These are phyloP conservation scores for Penicillium sp. DNA, from an alignment of 2,329 filamentous ascomycete species.

Conservation along the genomic window DNA sequence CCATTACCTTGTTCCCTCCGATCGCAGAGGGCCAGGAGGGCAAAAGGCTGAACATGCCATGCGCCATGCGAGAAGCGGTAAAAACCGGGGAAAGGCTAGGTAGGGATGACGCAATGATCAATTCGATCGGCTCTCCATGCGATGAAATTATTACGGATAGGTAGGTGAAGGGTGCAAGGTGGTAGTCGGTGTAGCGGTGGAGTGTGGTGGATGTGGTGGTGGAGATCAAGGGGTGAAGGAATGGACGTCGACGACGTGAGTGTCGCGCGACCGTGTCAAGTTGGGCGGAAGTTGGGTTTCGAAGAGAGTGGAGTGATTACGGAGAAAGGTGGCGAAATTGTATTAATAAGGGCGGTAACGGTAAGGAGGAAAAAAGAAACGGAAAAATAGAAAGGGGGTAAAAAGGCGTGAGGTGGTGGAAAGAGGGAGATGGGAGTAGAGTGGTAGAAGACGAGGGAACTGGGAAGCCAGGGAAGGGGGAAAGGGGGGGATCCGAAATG, in stretches of 20 bases:
- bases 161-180: not conserved
- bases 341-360: constrained; percentile 16
- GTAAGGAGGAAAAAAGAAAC: not conserved
- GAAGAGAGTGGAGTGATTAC: constrained; percentile 11
- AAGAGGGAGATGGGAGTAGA: not conserved
- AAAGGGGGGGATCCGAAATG: constrained; percentile 1
- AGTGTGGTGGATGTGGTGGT: constrained; percentile 1
- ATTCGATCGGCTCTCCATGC: not conserved
- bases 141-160: not conserved
- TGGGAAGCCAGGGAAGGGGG: constrained; percentile 4
- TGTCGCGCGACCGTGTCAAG: constrained; percentile 24
- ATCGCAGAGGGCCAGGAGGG: constrained; percentile 47
- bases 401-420: not conserved
- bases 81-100: constrained; percentile 9
- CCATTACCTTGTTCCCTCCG: constrained; percentile 47
- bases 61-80: constrained; percentile 43
- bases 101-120: not conserved
- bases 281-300: not conserved
- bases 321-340: constrained; percentile 25
- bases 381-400: not conserved
- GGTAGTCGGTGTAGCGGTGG: not conserved
- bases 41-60: constrained; percentile 50
- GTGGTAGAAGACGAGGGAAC: constrained; percentile 3
- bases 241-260: constrained; percentile 21
- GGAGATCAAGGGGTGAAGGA: constrained; percentile 22